A percentile compares a stretch with the other conserved stretches of the same genome.
These are phyloP conservation scores for Nidula microcarpa DNA, from an alignment of 768 basidiomycete genomes.

Conservation along the genomic window DNA sequence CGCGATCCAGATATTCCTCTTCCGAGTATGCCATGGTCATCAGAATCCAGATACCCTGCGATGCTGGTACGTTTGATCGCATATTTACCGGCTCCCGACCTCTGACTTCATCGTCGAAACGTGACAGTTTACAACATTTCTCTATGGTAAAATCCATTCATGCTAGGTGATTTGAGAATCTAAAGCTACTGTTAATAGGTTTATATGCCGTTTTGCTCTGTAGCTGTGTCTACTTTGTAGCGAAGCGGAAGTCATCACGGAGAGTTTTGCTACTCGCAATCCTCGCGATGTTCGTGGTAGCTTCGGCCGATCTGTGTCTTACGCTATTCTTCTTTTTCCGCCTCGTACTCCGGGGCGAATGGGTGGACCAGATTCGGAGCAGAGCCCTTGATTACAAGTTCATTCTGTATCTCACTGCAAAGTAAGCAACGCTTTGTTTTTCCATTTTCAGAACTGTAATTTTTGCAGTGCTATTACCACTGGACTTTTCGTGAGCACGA, in stretches of 20 bases:
- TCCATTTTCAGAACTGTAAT: not conserved
- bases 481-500: slow-evolving; percentile 10
- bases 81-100: not conserved
- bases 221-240: slow-evolving; percentile 8
- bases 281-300: slow-evolving; percentile 12
- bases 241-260: slow-evolving; percentile 6
- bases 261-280: slow-evolving; percentile 7
- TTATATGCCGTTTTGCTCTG: slow-evolving; percentile 14
- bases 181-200: slow-evolving; percentile 4
- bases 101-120: not conserved
- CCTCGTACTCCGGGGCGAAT: slow-evolving; percentile 7
- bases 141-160: slow-evolving; percentile 10
- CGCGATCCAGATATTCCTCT: slow-evolving; percentile 12
- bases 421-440: slow-evolving; percentile 7
- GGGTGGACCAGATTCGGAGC: slow-evolving; percentile 7
- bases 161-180: not conserved
- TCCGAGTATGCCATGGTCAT: slow-evolving; percentile 16
- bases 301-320: slow-evolving; percentile 14
- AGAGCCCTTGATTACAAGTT: slow-evolving; percentile 14
- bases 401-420: slow-evolving; percentile 13
- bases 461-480: slow-evolving; percentile 12
- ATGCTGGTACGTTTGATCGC: slow-evolving; percentile 13
- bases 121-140: slow-evolving; percentile 13
- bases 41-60: slow-evolving; percentile 16
- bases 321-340: slow-evolving; percentile 17